These are phyloP conservation scores for Metarhizium rileyi DNA, from an alignment of 2,329 filamentous ascomycete genomes.

Conservation along the genomic window DNA sequence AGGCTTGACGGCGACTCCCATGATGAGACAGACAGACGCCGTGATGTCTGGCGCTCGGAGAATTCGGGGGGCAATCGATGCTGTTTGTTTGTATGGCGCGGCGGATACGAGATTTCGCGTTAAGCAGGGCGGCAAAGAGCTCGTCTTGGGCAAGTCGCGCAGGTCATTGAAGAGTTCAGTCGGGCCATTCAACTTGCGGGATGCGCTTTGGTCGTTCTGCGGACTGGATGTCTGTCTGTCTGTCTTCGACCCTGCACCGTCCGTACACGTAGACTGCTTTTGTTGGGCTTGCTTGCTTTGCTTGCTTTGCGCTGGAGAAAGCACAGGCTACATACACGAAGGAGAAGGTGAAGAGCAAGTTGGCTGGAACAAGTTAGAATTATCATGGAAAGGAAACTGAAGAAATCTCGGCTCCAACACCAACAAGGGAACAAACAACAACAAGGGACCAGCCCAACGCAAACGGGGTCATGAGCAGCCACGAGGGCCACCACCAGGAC, in stretches of 20 bases:
- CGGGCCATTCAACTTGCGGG: neutral
- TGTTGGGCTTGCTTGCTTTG: no score
- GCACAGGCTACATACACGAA: no score
- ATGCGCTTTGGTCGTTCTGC: neutral
- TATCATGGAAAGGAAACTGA: no score
- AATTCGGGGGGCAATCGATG: no score
- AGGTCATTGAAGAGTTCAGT: neutral
- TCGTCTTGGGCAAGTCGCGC: neutral
- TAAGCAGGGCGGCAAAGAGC: neutral
- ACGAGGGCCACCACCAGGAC: neutral
- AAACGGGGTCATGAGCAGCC: neutral
- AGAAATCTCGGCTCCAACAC: no score
- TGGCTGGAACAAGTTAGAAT: no score
- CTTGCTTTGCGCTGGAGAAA: no score
- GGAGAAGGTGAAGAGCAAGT: no score
- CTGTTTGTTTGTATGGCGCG: no score
- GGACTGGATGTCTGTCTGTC: neutral
- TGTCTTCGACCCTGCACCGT: neutral
- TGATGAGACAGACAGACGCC: no score
- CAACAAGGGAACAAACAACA: no score
- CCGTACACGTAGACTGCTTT: neutral
- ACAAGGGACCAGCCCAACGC: neutral
- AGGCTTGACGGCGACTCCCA: constrained; percentile 6
- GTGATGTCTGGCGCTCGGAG: no score
- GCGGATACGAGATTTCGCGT: neutral